A percentile compares a stretch with the other conserved stretches of the same genome.
Conservation (phyloP, 192 early-diverging fungal species). For the Umbelopsis sp. region DNA sequence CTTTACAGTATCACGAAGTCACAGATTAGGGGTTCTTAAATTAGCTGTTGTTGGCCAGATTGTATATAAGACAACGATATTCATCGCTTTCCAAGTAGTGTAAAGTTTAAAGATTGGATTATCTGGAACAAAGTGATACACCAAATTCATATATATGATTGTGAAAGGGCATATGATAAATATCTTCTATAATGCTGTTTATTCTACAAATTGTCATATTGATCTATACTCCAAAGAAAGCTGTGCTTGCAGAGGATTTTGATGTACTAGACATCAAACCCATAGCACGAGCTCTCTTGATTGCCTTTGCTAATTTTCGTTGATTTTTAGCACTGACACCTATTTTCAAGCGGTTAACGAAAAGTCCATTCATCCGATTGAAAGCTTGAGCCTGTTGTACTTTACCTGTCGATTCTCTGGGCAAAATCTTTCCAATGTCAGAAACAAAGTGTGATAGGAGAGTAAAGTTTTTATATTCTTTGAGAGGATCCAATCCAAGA, state of each 20-base stretch:
- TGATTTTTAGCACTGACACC: conserved; percentile 49
- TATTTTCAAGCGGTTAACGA: conserved; percentile 12
- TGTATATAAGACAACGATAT: background rate
- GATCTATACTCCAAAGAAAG: conserved; percentile 15
- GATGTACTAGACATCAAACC: conserved; percentile 30
- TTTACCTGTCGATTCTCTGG: conserved; percentile 45
- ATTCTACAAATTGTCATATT: conserved; percentile 16
- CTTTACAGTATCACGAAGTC: conserved; percentile 7
- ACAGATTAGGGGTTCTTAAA: background rate
- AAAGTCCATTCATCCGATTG: background rate
- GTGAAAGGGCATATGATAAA: background rate
- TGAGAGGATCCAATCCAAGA: conserved; percentile 44
- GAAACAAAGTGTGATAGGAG: conserved; percentile 47
- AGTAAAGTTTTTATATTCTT: conserved; percentile 51
- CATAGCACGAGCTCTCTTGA: conserved; percentile 51
- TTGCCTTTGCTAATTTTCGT: conserved; percentile 49
- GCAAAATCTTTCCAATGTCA: conserved; percentile 54
- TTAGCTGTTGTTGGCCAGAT: background rate
- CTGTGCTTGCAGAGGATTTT: background rate
- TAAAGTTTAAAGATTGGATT: background rate
- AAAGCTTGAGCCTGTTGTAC: background rate
- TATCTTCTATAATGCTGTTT: background rate
- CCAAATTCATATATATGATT: too few relatives aligned
- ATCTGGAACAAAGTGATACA: background rate
- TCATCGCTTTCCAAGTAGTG: conserved; percentile 13